phyloP scores from a whole-genome alignment of 2,329 filamentous ascomycete species.

The Penicillium sp. region DNA sequence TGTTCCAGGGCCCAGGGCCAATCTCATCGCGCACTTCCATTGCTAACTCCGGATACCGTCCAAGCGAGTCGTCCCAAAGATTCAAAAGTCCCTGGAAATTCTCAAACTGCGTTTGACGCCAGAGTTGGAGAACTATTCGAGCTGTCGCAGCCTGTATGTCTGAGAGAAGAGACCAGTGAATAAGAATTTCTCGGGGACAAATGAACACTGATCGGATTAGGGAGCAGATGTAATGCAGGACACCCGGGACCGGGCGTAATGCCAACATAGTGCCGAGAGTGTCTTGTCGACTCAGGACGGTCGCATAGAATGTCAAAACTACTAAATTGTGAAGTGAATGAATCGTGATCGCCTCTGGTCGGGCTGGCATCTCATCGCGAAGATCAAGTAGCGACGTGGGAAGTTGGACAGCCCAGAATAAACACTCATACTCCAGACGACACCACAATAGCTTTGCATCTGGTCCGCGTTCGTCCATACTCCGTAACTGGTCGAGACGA shows the following conservation, averaged over 20 bases:
- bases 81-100: not conserved
- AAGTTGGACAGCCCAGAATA: slow-evolving; percentile 12
- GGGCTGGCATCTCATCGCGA: slow-evolving; percentile 1
- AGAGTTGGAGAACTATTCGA: not conserved
- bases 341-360: not conserved
- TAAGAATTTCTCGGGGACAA: not conserved
- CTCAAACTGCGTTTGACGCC: slow-evolving; percentile 4
- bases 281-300: not conserved
- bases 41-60: not conserved
- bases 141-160: not conserved
- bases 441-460: slow-evolving; percentile 10
- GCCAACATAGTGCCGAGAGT: not conserved
- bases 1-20: slow-evolving; percentile 8
- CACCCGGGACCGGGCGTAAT: not conserved
- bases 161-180: not conserved
- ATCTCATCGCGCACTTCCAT: slow-evolving; percentile 4
- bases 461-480: not conserved
- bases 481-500: not conserved
- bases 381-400: slow-evolving; percentile 8
- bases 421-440: slow-evolving; percentile 12
- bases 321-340: not conserved
- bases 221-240: not conserved
- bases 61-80: not conserved
- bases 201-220: not conserved
- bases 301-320: not conserved